Conservation (phyloP, 2,329 filamentous ascomycete genomes). For the Paramyrothecium roridum region DNA sequence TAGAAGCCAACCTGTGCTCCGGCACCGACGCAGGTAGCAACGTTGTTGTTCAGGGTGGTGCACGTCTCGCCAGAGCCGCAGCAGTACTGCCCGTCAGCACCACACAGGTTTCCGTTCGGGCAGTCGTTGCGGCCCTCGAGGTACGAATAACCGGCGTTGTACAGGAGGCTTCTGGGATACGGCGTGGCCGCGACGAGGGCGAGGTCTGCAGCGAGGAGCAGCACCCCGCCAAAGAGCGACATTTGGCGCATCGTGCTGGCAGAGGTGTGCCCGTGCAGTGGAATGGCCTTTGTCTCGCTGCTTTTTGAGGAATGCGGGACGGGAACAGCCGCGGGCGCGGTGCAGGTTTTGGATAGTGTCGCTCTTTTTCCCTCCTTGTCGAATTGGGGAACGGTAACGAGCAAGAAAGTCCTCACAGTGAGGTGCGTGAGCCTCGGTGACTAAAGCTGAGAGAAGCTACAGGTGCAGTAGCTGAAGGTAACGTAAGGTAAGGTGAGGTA, state of each 20-base stretch:
- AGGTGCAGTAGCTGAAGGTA: too few relatives aligned
- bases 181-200: slow-evolving; percentile 39
- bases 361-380: not conserved
- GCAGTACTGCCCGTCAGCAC: slow-evolving; percentile 52
- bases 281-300: not conserved
- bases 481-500: too few relatives aligned
- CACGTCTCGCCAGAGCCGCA: slow-evolving; percentile 47
- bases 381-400: too few relatives aligned
- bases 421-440: too few relatives aligned
- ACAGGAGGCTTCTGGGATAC: slow-evolving; percentile 46
- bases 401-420: too few relatives aligned
- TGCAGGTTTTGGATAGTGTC: slow-evolving; percentile 7
- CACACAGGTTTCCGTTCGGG: slow-evolving; percentile 44
- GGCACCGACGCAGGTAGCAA: slow-evolving; percentile 45
- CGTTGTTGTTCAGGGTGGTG: slow-evolving; percentile 43
- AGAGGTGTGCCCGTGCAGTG: not conserved
- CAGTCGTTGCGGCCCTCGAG: slow-evolving; percentile 45
- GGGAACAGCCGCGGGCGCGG: slow-evolving; percentile 1
- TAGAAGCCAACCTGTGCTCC: slow-evolving; percentile 32
- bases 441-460: too few relatives aligned
- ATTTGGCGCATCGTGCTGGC: slow-evolving; percentile 16
- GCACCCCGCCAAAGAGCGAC: slow-evolving; percentile 13
- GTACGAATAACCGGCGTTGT: slow-evolving; percentile 46
- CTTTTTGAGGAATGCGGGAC: slow-evolving; percentile 8
- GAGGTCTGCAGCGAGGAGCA: slow-evolving; percentile 35